A percentile compares a stretch with the other conserved stretches of the same genome.
Evolutionary conservation across 345 rosid genomes (phyloP).

Genomic region (Citrus trifoliata): DNA sequence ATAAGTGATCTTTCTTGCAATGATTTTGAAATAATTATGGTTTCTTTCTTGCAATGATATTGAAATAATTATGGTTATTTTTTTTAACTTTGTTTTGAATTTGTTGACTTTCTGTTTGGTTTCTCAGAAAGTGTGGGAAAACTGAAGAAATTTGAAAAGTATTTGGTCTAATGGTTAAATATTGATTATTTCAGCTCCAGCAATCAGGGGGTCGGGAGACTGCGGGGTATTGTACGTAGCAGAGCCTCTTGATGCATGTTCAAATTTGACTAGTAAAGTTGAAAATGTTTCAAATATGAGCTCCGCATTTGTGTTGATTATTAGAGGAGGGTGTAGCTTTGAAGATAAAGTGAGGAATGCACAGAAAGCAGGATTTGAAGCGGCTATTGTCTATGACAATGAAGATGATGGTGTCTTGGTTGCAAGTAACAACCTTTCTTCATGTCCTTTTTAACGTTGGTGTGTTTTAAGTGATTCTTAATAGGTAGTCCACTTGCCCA

Average conservation of each 20-base stretch:
- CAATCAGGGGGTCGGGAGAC: constrained; percentile 61
- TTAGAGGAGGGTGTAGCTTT: constrained; percentile 88
- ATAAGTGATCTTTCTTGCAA: not conserved
- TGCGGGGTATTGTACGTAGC: constrained; percentile 61
- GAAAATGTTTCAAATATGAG: constrained; percentile 33
- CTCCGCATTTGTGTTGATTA: constrained; percentile 58
- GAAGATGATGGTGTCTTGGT: constrained; percentile 65
- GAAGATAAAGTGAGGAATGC: constrained; percentile 88
- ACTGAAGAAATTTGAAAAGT: not conserved
- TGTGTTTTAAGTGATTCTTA: not conserved
- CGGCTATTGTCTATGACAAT: constrained; percentile 66
- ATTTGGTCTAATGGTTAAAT: not conserved
- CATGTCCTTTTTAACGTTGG: not conserved
- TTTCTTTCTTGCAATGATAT: not conserved
- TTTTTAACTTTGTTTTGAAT: not conserved
- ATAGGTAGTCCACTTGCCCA: not conserved
- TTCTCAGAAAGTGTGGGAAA: not conserved
- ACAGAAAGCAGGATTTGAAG: constrained; percentile 78
- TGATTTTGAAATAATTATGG: not conserved
- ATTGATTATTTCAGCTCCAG: constrained; percentile 56
- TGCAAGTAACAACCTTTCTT: constrained; percentile 58
- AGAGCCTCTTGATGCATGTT: constrained; percentile 78
- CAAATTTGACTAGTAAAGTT: constrained; percentile 46
- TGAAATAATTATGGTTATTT: too few species aligned
- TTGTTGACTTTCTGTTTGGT: not conserved